Evolutionary conservation across 108 stramenopile genomes (phyloP), one percentile per base, ranked within the genome.

Genomic region (Nitzschia sp.): DNA sequence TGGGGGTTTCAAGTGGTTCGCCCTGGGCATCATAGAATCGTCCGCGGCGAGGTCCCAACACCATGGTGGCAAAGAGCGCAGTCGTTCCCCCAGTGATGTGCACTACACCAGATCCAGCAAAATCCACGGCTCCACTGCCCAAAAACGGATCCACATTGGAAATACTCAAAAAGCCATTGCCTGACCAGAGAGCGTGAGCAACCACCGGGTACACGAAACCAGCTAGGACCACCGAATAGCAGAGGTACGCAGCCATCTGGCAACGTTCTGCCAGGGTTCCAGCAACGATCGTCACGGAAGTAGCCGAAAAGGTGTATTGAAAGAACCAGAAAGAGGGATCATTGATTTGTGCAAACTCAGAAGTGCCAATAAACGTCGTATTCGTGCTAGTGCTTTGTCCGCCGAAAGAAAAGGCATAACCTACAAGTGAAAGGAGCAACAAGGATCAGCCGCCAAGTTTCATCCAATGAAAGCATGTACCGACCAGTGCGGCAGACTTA

Each of bases 181-280:
- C 64, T 32, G 68, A 77, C 97, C 97, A 97, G 28, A 84, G 76
- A 21, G 89, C 59, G 72, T 95, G 97, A 5, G 81, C 94, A 30
- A 74, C 59, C 9, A 95, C 82, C 19, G 94, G 96, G 56, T 95
- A 97, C 33, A 96, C 86, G 49, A 95, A 90, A 6, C 86, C 85
- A 18, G 87, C 86, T 46, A 95, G 58, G 54, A 89, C 63, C 33
- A 85, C 62, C 23, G 86, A 82, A 71, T 91, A 95, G 66, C 86
- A 81, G 33, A 94, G 59, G 80, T 94, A 94, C 4, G 90, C 89
- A 21, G 68, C 66, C 86, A 95, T 84, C 74, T 88, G 85, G 55
- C 88, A 90, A 38, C 96, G 87, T 65, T 95, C 96, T 34, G 96
- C 96, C 46, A 97, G 74, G 11, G 95, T 86, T 21, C 97, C 97